A percentile compares a stretch with the other conserved stretches of the same genome.
These are phyloP conservation scores for Phytophthora sojae DNA, from an alignment of 352 stramenopile genomes.

Conservation along the genomic window DNA sequence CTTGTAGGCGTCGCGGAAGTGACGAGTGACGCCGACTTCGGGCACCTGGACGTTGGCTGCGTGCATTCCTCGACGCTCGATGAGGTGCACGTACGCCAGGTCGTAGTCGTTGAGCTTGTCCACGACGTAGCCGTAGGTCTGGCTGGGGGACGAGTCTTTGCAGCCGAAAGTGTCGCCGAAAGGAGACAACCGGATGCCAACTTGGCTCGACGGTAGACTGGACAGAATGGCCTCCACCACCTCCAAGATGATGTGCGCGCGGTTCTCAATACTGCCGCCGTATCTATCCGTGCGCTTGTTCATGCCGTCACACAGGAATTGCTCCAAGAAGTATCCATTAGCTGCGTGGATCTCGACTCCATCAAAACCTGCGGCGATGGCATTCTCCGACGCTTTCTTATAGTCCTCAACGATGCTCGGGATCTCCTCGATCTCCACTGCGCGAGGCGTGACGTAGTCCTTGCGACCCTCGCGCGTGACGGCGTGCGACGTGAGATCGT, in stretches of 20 bases:
- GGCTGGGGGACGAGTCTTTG: constrained; percentile 7
- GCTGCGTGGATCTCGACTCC: constrained; percentile 91
- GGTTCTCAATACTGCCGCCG: constrained; percentile 66
- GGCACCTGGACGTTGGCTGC: constrained; percentile 17
- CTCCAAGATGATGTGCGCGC: constrained; percentile 11
- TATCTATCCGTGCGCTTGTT: constrained; percentile 37
- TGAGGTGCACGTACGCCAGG: constrained; percentile 5
- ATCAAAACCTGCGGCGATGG: constrained; percentile 87
- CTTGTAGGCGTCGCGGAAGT: constrained; percentile 45
- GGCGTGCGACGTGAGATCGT: constrained; percentile 2
- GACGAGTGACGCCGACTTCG: constrained; percentile 34
- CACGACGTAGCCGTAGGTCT: constrained; percentile 14
- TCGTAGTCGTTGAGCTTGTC: constrained; percentile 10
- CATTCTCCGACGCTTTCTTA: constrained; percentile 50
- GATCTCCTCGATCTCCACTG: constrained; percentile 78
- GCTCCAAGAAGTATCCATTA: constrained; percentile 90
- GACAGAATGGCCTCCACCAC: constrained; percentile 4
- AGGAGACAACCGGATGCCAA: constrained; percentile 3
- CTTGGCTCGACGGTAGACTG: constrained; percentile 7
- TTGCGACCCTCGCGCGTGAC: constrained; percentile 29
- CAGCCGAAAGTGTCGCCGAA: constrained; percentile 8
- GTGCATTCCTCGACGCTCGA: constrained; percentile 44
- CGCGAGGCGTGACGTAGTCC: constrained; percentile 51
- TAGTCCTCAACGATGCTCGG: constrained; percentile 66
- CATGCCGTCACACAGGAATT: constrained; percentile 67